Percentiles rank a stretch among this genome's conserved stretches.
Conservation (phyloP, 805 yeast genomes). For the Candida odintsovae region DNA sequence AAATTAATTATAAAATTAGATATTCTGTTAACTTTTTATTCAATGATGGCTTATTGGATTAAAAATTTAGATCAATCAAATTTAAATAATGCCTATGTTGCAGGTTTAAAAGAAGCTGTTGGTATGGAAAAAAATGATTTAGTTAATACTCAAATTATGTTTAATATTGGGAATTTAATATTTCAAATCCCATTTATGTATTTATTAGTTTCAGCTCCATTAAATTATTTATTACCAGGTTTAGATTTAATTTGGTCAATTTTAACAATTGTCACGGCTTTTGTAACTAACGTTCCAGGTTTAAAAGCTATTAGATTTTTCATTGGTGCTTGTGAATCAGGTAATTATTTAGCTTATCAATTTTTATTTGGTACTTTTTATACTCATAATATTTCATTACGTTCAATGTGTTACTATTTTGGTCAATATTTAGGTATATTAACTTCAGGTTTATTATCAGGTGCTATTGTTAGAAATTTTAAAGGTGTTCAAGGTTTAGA, state of each 20-base stretch:
- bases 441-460: slow-evolving; percentile 53
- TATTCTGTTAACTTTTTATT: slow-evolving; percentile 46
- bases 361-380: slow-evolving; percentile 56
- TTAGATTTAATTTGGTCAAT: slow-evolving; percentile 39
- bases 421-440: slow-evolving; percentile 61
- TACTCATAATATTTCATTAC: slow-evolving; percentile 47
- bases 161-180: slow-evolving; percentile 54
- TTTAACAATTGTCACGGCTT: slow-evolving; percentile 37
- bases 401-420: slow-evolving; percentile 55
- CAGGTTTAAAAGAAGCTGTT: slow-evolving; percentile 55
- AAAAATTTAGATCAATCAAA: slow-evolving; percentile 60
- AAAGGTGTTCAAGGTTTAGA: slow-evolving; percentile 40
- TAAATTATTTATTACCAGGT: slow-evolving; percentile 38
- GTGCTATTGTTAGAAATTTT: slow-evolving; percentile 39
- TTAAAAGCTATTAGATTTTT: slow-evolving; percentile 61
- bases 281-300: slow-evolving; percentile 44
- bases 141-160: slow-evolving; percentile 53
- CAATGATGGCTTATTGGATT: slow-evolving; percentile 61
- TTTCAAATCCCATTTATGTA: slow-evolving; percentile 66
- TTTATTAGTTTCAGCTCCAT: slow-evolving; percentile 48
- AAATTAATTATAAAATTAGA: slow-evolving; percentile 49
- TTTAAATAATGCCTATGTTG: slow-evolving; percentile 59
- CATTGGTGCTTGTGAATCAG: slow-evolving; percentile 64
- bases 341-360: slow-evolving; percentile 59
- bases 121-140: slow-evolving; percentile 60